Evolutionary conservation across 805 yeast genomes (phyloP), one percentile per base, ranked within the genome.

Genomic region (Nakazawaea peltata): DNA sequence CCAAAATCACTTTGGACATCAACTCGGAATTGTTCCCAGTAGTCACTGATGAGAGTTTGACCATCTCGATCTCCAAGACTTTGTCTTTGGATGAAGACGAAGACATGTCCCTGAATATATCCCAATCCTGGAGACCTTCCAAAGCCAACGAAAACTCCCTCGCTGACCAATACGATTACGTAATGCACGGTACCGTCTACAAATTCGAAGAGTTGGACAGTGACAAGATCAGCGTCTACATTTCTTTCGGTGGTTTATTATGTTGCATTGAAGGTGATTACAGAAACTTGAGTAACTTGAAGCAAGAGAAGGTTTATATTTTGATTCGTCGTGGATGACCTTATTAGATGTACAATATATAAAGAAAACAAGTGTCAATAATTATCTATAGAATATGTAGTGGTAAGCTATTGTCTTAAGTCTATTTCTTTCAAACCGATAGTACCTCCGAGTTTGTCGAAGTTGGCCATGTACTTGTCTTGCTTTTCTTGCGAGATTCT

Each of bases 91-190:
- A 75, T 27, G 59, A 61, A 8, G 59, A 53, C 4, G 70, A 71
- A 24, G 65, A 65, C 31, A 71, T 71, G 25, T 47, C 56, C 53
- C 43, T 63, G 41, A 67, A 64, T 56, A 47, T 65, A 11, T 67
- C 75, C 45, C 80, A 81, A 14, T 73, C 82, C 18, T 81, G 90
- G 88, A 71, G 87, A 56, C 86, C 84, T 7, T 94, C 95, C 30
- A 82, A 73, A 58, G 71, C 82, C 10, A 83, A 80, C 40, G 95
- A 87, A 47, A 74, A 81, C 52, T 74, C 94, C 5, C 69, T 90
- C 50, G 95, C 96, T 46, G 97, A 90, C 56, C 97, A 92, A 54
- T 90, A 87, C 64, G 97, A 90, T 58, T 92, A 92, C 51, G 97
- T 92, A 45, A 90, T 92, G 97, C 78, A 88, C 56, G 98, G 98